These are phyloP conservation scores for Alternaria conjuncta DNA, from an alignment of 2,329 filamentous ascomycete species.

Conservation along the genomic window DNA sequence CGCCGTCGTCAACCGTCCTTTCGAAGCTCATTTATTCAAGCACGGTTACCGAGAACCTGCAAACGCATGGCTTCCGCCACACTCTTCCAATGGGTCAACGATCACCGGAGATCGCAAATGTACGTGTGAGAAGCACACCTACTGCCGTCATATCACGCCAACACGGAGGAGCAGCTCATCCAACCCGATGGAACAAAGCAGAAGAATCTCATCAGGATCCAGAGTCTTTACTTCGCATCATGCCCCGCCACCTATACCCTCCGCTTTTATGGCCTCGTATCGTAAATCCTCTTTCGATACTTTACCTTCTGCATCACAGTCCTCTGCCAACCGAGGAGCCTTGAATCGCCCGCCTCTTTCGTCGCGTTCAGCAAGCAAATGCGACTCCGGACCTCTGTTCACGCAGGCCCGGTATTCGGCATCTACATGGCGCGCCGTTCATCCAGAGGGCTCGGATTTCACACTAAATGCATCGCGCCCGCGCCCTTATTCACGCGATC, in stretches of 20 bases:
- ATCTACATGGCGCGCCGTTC: constrained; percentile 42
- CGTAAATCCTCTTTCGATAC: constrained; percentile 23
- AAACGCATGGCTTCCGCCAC: constrained; percentile 18
- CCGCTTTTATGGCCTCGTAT: constrained; percentile 22
- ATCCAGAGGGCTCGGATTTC: constrained; percentile 30
- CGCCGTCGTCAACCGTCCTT: constrained; percentile 42
- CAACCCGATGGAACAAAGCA: constrained; percentile 30
- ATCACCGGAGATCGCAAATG: constrained; percentile 18
- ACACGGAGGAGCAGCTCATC: constrained; percentile 24
- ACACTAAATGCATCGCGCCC: constrained; percentile 28
- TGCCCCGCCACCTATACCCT: constrained; percentile 37
- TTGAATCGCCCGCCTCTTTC: constrained; percentile 29
- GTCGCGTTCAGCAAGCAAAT: constrained; percentile 18
- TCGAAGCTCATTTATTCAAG: constrained; percentile 46
- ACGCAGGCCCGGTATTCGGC: constrained; percentile 37
- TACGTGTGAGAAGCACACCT: constrained; percentile 21
- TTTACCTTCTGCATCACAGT: constrained; percentile 19
- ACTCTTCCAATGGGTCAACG: constrained; percentile 25
- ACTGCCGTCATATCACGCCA: constrained; percentile 13
- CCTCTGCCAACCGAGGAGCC: constrained; percentile 16
- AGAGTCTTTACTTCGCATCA: constrained; percentile 39
- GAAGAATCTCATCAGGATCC: constrained; percentile 24
- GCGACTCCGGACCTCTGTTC: constrained; percentile 31
- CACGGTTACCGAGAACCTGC: constrained; percentile 25
- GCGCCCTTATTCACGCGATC: constrained; percentile 22